A percentile compares a stretch with the other conserved stretches of the same genome.
Conservation (phyloP, 441 rosid genomes). For the Gossypium lobatum region DNA sequence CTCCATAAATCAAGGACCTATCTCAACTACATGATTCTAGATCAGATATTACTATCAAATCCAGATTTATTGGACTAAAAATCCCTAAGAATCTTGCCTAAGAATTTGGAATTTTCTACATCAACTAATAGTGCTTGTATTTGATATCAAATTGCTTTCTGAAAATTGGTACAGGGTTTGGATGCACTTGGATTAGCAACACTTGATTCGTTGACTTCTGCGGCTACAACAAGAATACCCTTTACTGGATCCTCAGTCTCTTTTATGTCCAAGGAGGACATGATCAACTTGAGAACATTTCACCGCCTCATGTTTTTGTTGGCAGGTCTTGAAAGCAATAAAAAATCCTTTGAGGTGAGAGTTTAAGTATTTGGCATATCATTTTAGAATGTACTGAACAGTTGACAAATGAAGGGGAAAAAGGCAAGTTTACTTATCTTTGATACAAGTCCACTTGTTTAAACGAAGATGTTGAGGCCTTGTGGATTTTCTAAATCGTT, state of each 20-base stretch:
- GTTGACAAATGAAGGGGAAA: not conserved
- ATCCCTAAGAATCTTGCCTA: too few relatives aligned
- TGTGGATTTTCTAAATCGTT: not conserved
- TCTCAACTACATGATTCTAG: too few relatives aligned
- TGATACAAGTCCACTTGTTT: not conserved
- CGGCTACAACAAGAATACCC: slow-evolving; percentile 37
- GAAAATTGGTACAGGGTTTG: slow-evolving; percentile 55
- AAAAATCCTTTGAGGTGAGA: slow-evolving; percentile 37
- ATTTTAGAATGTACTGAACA: not conserved
- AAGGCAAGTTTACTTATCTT: not conserved
- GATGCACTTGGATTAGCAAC: slow-evolving; percentile 90
- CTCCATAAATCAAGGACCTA: too few relatives aligned
- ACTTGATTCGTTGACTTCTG: slow-evolving; percentile 52
- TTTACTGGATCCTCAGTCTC: slow-evolving; percentile 39
- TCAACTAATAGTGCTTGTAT: not conserved
- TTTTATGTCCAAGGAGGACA: slow-evolving; percentile 71
- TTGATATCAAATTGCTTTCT: slow-evolving; percentile 15
- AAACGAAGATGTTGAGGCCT: not conserved
- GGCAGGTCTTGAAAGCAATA: slow-evolving; percentile 41
- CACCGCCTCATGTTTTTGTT: slow-evolving; percentile 58
- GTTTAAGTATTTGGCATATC: not conserved
- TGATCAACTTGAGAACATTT: slow-evolving; percentile 60
- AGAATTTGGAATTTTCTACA: too few relatives aligned
- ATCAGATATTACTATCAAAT: too few relatives aligned
- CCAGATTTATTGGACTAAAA: too few relatives aligned